These are phyloP conservation scores for Thelephora terrestris DNA, from an alignment of 1,284 basidiomycete genomes.

Conservation along the genomic window DNA sequence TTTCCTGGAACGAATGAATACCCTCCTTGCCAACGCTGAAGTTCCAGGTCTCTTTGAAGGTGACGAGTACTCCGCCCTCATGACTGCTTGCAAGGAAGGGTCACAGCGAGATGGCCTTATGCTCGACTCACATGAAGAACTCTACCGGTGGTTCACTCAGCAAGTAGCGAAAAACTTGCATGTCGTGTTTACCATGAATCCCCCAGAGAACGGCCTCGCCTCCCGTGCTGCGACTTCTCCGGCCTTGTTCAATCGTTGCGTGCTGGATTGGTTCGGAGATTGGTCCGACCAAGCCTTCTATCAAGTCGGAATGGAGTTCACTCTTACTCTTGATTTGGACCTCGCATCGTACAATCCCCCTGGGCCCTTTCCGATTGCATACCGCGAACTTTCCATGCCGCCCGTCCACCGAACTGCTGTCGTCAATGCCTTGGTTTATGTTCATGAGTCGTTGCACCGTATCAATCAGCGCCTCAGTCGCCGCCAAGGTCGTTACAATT, in stretches of 20 bases:
- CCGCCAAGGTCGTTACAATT: constrained; percentile 88
- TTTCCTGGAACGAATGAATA: constrained; percentile 99
- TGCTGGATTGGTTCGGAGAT: constrained; percentile 97
- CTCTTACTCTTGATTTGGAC: constrained; percentile 84
- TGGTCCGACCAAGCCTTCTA: constrained; percentile 98
- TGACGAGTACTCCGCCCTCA: constrained; percentile 92
- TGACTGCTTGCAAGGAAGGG: constrained; percentile 98
- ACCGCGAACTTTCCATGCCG: constrained; percentile 72
- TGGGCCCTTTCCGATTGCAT: constrained; percentile 77
- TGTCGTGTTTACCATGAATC: constrained; percentile 99
- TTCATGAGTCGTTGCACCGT: constrained; percentile 85
- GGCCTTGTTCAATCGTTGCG: constrained; percentile 96
- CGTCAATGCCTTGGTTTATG: constrained; percentile 88
- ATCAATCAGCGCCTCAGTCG: constrained; percentile 87
- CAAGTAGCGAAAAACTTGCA: constrained; percentile 96
- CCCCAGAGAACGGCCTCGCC: constrained; percentile 90
- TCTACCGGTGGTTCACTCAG: constrained; percentile 95
- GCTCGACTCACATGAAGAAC: constrained; percentile 95
- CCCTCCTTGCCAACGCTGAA: constrained; percentile 97
- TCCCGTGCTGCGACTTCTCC: constrained; percentile 96
- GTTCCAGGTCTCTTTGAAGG: constrained; percentile 98
- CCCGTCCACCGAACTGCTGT: constrained; percentile 82
- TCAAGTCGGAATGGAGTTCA: constrained; percentile 95
- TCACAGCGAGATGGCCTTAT: constrained; percentile 96
- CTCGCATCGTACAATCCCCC: constrained; percentile 72